Conservation (phyloP, 192 early-diverging fungal genomes). For the Podila epigama region DNA sequence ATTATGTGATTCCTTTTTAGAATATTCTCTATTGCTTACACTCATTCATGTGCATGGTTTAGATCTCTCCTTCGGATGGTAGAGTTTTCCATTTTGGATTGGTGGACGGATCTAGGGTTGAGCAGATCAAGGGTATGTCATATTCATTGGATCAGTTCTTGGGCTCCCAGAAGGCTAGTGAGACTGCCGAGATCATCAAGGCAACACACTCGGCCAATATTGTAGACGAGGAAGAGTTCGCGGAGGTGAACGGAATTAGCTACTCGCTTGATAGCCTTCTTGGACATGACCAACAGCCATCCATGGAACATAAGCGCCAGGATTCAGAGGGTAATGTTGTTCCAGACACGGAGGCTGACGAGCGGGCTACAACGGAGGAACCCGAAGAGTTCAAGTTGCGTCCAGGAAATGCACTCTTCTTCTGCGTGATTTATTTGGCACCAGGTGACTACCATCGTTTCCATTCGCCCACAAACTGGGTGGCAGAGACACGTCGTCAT, state of each 20-base stretch:
- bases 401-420: conserved; percentile 81
- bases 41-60: no score
- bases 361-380: conserved; percentile 16
- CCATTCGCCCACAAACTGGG: conserved; percentile 97
- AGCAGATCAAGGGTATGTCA: conserved; percentile 94
- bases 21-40: no score
- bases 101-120: conserved; percentile 79
- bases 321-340: conserved; percentile 51
- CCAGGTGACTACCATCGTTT: conserved; percentile 99
- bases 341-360: conserved; percentile 23
- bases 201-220: conserved; percentile 67
- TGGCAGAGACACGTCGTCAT: conserved; percentile 85
- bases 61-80: conserved; percentile 92
- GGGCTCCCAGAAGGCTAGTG: conserved; percentile 57
- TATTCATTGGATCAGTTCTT: conserved; percentile 91
- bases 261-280: conserved; percentile 83
- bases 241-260: conserved; percentile 84
- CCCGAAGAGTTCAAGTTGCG: conserved; percentile 6
- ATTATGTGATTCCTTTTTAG: no score
- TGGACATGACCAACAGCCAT: conserved; percentile 51
- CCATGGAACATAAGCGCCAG: conserved; percentile 45
- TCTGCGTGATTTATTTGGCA: conserved; percentile 93
- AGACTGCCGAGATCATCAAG: conserved; percentile 49
- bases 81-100: conserved; percentile 89
- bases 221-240: conserved; percentile 84